A percentile compares a stretch with the other conserved stretches of the same genome.
Evolutionary conservation across 2,329 filamentous ascomycete species (phyloP).

Genomic region (Nemania serpens): DNA sequence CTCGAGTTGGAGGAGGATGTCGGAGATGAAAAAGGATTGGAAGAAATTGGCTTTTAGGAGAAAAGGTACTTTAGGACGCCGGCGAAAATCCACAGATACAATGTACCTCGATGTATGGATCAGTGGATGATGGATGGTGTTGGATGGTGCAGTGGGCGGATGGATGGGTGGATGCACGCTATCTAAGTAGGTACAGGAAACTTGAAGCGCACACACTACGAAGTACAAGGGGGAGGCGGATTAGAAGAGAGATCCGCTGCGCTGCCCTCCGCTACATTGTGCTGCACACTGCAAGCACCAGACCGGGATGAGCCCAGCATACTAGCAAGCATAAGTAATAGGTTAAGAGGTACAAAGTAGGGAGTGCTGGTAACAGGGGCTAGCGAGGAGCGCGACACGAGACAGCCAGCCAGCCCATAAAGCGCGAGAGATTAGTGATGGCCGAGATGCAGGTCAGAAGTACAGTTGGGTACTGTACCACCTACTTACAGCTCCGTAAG

Average conservation of each 20-base stretch:
- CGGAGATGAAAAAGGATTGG: constrained; percentile 61
- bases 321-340: constrained; percentile 3
- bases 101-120: constrained; percentile 25
- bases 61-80: constrained; percentile 51
- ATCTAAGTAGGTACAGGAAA: neutral
- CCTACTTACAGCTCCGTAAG: constrained; percentile 14
- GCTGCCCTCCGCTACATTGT: neutral
- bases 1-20: constrained; percentile 60
- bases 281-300: constrained; percentile 22
- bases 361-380: constrained; percentile 21
- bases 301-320: constrained; percentile 30
- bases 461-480: constrained; percentile 14
- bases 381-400: constrained; percentile 29
- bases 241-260: constrained; percentile 25
- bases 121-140: neutral
- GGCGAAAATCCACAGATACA: constrained; percentile 28
- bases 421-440: constrained; percentile 28
- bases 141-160: neutral
- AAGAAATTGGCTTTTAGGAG: constrained; percentile 49
- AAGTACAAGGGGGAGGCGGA: constrained; percentile 3
- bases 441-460: constrained; percentile 31
- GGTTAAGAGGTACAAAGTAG: no score
- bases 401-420: constrained; percentile 31
- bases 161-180: constrained; percentile 13
- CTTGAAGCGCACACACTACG: no score